Base-by-base conservation (phyloP, 1,284 basidiomycete genomes). In the Sanghuangporus weigelae region DNA sequence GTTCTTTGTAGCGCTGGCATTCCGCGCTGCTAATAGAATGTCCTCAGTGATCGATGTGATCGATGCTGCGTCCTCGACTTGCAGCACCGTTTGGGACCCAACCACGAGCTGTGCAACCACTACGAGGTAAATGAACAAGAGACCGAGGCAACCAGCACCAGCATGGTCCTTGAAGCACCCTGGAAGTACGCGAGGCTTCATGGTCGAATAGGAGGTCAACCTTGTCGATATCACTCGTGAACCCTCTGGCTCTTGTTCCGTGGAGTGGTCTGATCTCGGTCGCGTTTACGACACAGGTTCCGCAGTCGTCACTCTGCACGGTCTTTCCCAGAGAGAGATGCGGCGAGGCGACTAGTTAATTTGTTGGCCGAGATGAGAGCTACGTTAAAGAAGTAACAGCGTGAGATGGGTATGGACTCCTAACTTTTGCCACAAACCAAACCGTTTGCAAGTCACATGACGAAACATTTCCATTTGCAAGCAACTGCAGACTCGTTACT, bases 21-120 rank as follows among this genome's bases (percentile, higher is more conserved):
- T 50, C 31, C 44, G 58, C 38, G 63, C 63, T 7, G 62, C 62
- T 11, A n/a, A 23, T 7, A 63, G 26, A 40, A 63, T 57, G 56
- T 63, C 62, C 38, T 59, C 50, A 11, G 23, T 36, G 48, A 60
- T 60, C 6, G 55, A 23, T 16, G 23, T 36, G 48, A 60, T 60
- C 6, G 55, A 23, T 16, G 26, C 36, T 16, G 36, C 14, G 42
- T 46, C 16, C 12, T 57, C 54, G 23, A 57, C 42, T 16, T 62
- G 23, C 26, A 62, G 38, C 23, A 55, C 19, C 16, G 40, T 62
- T 40, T 62, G 60, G 39, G 54, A 50, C 8, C 60, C 54, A 50
- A 56, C 36, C n/a, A 35, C 42, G 31, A 62, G 36, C 3, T 50
- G 60, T 12, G 60, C 50, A 57, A 62, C 54, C 44, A 62, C 11